Percentiles rank a stretch among this genome's conserved stretches.
phyloP scores from a whole-genome alignment of 163 green algal species.

The Dunaliella salina region DNA sequence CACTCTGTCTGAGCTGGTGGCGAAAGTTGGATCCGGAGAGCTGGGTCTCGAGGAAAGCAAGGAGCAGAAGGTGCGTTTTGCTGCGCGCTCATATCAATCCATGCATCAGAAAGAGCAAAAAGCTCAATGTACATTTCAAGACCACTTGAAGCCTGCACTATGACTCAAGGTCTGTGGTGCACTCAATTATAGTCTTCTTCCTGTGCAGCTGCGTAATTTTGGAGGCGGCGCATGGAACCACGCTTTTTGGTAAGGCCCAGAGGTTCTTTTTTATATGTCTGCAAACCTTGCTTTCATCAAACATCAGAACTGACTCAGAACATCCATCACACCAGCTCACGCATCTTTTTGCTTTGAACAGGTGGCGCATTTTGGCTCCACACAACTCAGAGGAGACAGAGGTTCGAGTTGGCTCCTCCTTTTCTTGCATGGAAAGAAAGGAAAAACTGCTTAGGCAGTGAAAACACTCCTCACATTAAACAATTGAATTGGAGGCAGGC shows the following conservation, averaged over 20 bases:
- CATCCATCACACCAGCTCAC: neutral
- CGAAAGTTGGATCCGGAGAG: neutral
- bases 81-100: too few relatives aligned
- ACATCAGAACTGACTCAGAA: neutral
- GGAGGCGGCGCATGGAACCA: neutral
- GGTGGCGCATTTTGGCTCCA: neutral
- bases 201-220: neutral
- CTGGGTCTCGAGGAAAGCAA: neutral
- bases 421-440: too few relatives aligned
- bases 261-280: too few relatives aligned
- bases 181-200: too few relatives aligned
- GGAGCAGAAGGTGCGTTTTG: neutral
- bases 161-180: too few relatives aligned
- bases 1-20: neutral
- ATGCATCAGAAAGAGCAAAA: too few relatives aligned
- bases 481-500: too few relatives aligned
- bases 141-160: too few relatives aligned
- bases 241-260: neutral
- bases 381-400: neutral
- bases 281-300: too few relatives aligned
- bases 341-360: neutral
- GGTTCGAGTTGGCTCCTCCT: neutral
- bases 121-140: too few relatives aligned
- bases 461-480: too few relatives aligned
- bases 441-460: too few relatives aligned